A percentile compares a stretch with the other conserved stretches of the same genome.
These are phyloP conservation scores for Nothophaeocryptopus gaeumannii DNA, from an alignment of 2,329 filamentous ascomycete species.

Conservation along the genomic window DNA sequence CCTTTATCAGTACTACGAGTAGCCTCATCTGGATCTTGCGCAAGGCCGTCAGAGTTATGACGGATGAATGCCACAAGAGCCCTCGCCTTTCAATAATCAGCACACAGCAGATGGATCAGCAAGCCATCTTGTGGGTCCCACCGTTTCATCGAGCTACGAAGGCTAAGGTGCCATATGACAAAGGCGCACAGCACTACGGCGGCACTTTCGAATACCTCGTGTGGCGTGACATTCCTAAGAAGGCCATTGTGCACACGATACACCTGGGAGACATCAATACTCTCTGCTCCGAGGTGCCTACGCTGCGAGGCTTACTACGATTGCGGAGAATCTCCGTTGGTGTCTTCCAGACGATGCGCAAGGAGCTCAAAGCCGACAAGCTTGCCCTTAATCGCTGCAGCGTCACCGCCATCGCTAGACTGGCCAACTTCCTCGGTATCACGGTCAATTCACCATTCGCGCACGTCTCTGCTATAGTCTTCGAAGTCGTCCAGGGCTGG, in stretches of 20 bases:
- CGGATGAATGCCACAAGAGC: no score
- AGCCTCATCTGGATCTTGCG: no score
- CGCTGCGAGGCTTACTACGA: background rate
- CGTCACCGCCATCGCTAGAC: background rate
- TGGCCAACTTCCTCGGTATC: conserved; percentile 1
- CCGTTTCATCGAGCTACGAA: background rate
- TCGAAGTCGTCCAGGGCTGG: conserved; percentile 1
- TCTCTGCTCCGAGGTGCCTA: background rate
- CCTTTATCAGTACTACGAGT: no score
- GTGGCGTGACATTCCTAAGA: background rate
- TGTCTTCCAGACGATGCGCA: background rate
- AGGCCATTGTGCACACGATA: background rate
- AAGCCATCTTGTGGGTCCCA: conserved; percentile 3
- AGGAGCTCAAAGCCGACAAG: background rate
- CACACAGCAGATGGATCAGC: background rate
- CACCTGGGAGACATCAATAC: background rate
- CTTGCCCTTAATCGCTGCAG: background rate
- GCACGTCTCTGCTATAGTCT: background rate
- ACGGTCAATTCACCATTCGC: background rate
- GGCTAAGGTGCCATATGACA: background rate
- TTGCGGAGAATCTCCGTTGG: background rate
- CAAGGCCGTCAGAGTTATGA: no score
- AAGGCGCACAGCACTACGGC: background rate
- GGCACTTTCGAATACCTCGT: background rate
- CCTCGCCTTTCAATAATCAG: background rate